phyloP scores from a whole-genome alignment of 2,329 filamentous ascomycete species.

The Penicillium decumbens region DNA sequence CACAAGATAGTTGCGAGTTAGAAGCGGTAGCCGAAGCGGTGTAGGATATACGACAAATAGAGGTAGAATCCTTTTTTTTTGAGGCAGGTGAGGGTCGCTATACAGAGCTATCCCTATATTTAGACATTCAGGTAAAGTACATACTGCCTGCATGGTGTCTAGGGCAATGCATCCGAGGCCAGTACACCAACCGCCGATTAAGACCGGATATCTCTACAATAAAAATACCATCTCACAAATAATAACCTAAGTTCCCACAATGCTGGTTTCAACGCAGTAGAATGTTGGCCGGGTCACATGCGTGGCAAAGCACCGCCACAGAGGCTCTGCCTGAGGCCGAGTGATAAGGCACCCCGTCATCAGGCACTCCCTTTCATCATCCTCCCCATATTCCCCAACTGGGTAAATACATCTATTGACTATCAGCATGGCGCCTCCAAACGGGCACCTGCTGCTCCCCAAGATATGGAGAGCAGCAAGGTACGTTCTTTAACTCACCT shows the following conservation, averaged over 20 bases:
- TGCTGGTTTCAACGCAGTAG: neutral
- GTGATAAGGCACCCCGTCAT: conserved; percentile 23
- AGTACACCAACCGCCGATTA: no score
- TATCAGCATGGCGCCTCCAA: conserved; percentile 45
- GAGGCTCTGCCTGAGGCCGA: conserved; percentile 15
- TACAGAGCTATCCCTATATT: no score
- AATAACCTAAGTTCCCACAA: neutral
- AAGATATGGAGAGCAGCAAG: conserved; percentile 48
- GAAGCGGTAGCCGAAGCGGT: no score
- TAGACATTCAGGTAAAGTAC: no score
- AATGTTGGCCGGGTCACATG: conserved; percentile 9
- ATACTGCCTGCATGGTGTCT: no score
- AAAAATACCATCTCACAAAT: neutral
- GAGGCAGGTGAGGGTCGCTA: no score
- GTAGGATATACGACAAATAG: no score
- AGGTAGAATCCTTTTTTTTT: no score
- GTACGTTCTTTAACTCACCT: conserved; percentile 30
- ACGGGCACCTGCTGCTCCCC: conserved; percentile 48
- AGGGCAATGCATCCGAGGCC: no score
- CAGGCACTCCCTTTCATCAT: conserved; percentile 25
- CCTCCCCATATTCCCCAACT: conserved; percentile 4
- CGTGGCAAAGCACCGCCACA: conserved; percentile 21
- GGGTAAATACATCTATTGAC: conserved; percentile 10
- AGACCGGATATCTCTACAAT: no score
- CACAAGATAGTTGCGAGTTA: no score